A percentile compares a stretch with the other conserved stretches of the same genome.
phyloP scores from a whole-genome alignment of 371 early-diverging fungal genomes.

The Catenaria anguillulae region DNA sequence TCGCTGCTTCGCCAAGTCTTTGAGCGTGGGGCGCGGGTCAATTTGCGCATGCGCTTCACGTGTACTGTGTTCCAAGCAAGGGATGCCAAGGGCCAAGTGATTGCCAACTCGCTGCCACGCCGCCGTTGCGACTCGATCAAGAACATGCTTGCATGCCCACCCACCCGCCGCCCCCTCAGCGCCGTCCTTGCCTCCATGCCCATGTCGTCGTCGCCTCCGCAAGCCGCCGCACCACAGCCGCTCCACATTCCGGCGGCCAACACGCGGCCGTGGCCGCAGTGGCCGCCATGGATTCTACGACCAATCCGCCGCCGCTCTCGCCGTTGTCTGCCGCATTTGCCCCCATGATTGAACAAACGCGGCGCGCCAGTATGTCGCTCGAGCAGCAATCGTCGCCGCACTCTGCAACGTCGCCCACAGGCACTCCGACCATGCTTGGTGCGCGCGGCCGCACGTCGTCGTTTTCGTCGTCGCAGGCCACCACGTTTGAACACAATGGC shows the following conservation, averaged over 20 bases:
- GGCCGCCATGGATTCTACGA: too few relatives aligned
- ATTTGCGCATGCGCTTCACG: slow-evolving; percentile 70
- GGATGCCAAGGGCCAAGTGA: neutral
- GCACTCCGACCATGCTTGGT: too few relatives aligned
- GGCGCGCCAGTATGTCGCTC: neutral
- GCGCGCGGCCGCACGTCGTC: too few relatives aligned
- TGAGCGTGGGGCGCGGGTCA: slow-evolving; percentile 59
- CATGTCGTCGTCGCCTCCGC: too few relatives aligned
- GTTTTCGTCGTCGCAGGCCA: neutral
- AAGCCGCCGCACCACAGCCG: too few relatives aligned
- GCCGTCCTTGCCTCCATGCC: too few relatives aligned
- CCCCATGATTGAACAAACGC: neutral
- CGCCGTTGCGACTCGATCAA: neutral
- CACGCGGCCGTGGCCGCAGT: too few relatives aligned
- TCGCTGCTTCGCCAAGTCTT: slow-evolving; percentile 40
- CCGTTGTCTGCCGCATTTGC: neutral
- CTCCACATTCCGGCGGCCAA: too few relatives aligned
- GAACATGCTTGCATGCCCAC: neutral
- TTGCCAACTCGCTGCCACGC: neutral
- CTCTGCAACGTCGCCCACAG: neutral
- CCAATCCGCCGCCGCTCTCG: neutral
- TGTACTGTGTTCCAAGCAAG: slow-evolving; percentile 53
- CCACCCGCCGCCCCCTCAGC: too few relatives aligned
- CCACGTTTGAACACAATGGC: slow-evolving; percentile 8
- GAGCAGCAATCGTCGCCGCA: neutral